Evolutionary conservation across 2,329 filamentous ascomycete genomes (phyloP).

Genomic region (Aspergillus hortae): DNA sequence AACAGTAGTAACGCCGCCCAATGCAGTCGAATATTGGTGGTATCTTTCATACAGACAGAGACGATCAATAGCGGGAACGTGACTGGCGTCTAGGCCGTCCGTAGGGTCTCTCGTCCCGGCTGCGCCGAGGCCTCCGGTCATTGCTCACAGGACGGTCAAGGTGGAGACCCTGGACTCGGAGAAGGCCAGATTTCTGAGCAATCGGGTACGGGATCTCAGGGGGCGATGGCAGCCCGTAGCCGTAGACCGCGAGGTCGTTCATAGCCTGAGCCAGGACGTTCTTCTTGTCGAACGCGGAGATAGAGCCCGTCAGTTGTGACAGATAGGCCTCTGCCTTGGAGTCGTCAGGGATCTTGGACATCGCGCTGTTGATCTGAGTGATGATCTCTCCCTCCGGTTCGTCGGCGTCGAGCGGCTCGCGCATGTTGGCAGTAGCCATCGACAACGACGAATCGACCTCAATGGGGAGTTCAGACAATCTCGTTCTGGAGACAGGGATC

Average conservation of each 20-base stretch:
- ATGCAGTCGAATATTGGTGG: conserved; percentile 19
- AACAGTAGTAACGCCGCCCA: conserved; percentile 22
- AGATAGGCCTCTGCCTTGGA: conserved; percentile 30
- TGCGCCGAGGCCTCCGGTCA: background rate
- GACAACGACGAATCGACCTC: conserved; percentile 14
- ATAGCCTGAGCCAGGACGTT: conserved; percentile 40
- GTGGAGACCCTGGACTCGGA: conserved; percentile 22
- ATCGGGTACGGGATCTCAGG: conserved; percentile 28
- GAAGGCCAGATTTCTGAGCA: conserved; percentile 28
- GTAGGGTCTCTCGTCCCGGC: background rate
- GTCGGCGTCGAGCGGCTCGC: conserved; percentile 3
- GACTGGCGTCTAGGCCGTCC: background rate
- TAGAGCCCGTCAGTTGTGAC: conserved; percentile 20
- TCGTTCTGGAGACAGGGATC: conserved; percentile 39
- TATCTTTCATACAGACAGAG: background rate
- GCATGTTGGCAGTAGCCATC: conserved; percentile 8
- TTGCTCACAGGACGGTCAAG: conserved; percentile 5
- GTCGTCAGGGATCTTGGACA: conserved; percentile 21
- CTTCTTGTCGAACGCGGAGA: conserved; percentile 30
- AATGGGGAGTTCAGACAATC: conserved; percentile 9
- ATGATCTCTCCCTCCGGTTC: conserved; percentile 18
- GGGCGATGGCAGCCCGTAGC: conserved; percentile 40
- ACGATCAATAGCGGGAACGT: background rate
- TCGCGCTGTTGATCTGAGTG: conserved; percentile 43
- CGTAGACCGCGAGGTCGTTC: conserved; percentile 44